Evolutionary conservation across 306 rosid genomes (phyloP).

Genomic region (Acacia crassicarpa): DNA sequence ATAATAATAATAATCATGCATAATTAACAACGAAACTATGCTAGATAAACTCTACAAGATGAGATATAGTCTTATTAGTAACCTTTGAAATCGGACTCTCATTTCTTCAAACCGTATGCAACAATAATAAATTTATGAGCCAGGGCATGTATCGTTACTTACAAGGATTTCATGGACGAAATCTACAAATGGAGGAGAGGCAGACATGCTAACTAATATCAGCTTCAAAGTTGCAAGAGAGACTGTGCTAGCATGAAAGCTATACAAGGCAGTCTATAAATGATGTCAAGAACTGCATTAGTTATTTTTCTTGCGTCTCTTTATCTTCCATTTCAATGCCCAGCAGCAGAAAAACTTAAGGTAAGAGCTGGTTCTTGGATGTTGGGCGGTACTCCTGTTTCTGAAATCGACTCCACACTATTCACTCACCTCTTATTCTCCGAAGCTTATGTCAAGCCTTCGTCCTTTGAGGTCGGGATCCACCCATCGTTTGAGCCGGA

Average conservation of each 20-base stretch:
- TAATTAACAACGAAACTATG: too few species aligned
- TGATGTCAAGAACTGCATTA: not conserved
- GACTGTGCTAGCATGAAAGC: not conserved
- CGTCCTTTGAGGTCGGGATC: constrained; percentile 33
- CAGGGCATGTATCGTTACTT: too few species aligned
- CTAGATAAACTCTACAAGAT: too few species aligned
- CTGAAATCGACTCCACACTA: constrained; percentile 34
- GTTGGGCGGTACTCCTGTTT: not conserved
- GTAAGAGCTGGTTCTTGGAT: too few species aligned
- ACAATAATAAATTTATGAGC: too few species aligned
- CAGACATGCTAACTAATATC: not conserved
- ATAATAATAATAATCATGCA: too few species aligned
- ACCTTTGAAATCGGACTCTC: too few species aligned
- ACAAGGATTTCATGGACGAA: too few species aligned
- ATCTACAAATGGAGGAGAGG: not conserved
- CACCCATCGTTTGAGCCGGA: not conserved
- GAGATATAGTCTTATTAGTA: too few species aligned
- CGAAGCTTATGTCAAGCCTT: constrained; percentile 10
- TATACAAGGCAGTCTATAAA: not conserved
- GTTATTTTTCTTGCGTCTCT: not conserved
- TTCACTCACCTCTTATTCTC: constrained; percentile 41
- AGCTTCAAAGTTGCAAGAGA: not conserved
- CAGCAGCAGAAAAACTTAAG: too few species aligned
- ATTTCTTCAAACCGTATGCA: too few species aligned
- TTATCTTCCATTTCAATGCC: not conserved